Evolutionary conservation across 495 filamentous ascomycete genomes (phyloP), one percentile per base, ranked within the genome.

Genomic region (Hyaloscypha hepaticicola): DNA sequence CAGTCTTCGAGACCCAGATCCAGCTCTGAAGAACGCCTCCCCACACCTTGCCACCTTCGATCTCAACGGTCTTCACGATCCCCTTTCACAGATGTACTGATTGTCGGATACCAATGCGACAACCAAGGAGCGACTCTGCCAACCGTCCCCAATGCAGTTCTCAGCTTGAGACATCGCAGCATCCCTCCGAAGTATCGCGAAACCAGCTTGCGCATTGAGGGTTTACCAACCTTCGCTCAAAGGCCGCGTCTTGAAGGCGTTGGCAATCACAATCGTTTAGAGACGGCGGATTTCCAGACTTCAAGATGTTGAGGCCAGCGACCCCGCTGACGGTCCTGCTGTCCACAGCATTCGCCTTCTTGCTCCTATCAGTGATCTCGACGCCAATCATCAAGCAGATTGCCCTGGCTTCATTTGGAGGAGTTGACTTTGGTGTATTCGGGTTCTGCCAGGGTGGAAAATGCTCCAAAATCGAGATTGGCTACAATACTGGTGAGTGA

Each of bases 261-360:
- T 25, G 67, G 70, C 68, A 56, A 5, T 19, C 41, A 68, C 62
- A 60, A 58, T 66, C 63, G 22, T 60, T 69, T 60, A 58, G 31
- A 53, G 16, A 22, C 60, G 29, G 29, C 60, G 34, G 60, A 68
- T 61, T 26, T 60, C 21, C 4, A n/a, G 7, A 64, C 27, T 49
- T 64, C 77, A 77, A 61, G 67, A 85, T 85, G 83, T 74, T 98
- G 74, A 91, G 94, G 69, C 95, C 95, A 58, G 95, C 95, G 71
- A 99, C 95, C 45, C 94, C 95, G 65, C 80, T 99, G 73, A 88
- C 92, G 68, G 77, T 96, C 64, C 79, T 98, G 71, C 88, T 97
- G 59, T 84, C 96, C 60, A 79, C 85, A 70, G 92, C 94, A 64
- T 98, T 99, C 78, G 87, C 79, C 56, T 81, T 97, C 31, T 80